Conservation (phyloP, 148 eudicot genomes). For the Oxyria digyna region DNA sequence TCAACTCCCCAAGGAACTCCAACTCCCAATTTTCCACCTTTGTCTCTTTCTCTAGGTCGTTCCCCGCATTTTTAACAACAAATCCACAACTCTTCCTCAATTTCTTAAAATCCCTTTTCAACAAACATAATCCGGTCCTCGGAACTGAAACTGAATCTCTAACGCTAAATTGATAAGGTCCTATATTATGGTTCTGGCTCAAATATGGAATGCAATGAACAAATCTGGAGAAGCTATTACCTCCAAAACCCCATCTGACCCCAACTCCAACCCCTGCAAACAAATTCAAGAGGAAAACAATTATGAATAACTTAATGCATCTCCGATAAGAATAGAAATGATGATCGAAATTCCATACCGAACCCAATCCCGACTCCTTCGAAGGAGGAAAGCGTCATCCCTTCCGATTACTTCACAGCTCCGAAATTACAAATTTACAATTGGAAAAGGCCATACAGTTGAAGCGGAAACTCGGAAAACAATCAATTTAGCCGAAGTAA, state of each 20-base stretch:
- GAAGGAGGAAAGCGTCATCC: slow-evolving; percentile 54
- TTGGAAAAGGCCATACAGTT: background rate
- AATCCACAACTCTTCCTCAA: slow-evolving; percentile 15
- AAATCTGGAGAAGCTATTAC: slow-evolving; percentile 12
- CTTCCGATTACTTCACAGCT: background rate
- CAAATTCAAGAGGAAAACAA: background rate
- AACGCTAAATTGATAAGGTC: slow-evolving; percentile 12
- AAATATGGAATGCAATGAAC: slow-evolving; percentile 4
- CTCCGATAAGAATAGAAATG: background rate
- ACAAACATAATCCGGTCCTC: slow-evolving; percentile 15
- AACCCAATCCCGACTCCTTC: slow-evolving; percentile 55
- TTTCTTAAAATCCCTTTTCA: slow-evolving; percentile 14
- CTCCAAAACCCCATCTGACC: slow-evolving; percentile 78
- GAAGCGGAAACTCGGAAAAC: background rate
- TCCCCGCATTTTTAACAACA: slow-evolving; percentile 16
- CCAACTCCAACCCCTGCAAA: slow-evolving; percentile 52
- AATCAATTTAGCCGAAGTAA: background rate
- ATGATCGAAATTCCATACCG: slow-evolving; percentile 19
- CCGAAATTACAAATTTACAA: background rate
- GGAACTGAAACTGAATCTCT: slow-evolving; percentile 16
- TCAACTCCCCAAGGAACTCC: slow-evolving; percentile 51
- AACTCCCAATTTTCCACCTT: slow-evolving; percentile 52
- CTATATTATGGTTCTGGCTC: background rate
- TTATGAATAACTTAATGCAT: background rate
- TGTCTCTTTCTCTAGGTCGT: slow-evolving; percentile 16